Conservation (phyloP, 2,329 filamentous ascomycete species). For the Sodiomyces alkalinus region DNA sequence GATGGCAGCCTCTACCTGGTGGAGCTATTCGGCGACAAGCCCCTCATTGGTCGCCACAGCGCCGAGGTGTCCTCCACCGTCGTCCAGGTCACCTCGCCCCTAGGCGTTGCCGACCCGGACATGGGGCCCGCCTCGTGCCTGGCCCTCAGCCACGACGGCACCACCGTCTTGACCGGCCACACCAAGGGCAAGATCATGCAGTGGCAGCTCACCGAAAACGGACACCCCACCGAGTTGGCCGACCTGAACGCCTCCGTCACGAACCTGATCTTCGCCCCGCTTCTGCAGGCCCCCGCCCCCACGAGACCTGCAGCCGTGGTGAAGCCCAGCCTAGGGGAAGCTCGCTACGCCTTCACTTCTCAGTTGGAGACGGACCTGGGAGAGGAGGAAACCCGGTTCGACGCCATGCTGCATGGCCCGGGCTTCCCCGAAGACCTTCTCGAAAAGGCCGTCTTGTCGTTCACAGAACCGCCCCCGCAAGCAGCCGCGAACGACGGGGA, state of each 20-base stretch:
- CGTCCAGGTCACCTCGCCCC: conserved; percentile 37
- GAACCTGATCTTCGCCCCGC: conserved; percentile 60
- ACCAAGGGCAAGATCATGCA: conserved; percentile 59
- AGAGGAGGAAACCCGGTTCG: conserved; percentile 25
- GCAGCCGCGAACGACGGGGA: conserved; percentile 12
- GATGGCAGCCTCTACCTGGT: conserved; percentile 69
- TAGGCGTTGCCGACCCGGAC: conserved; percentile 44
- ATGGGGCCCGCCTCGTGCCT: conserved; percentile 53
- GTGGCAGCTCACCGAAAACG: conserved; percentile 65
- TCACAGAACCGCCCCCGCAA: conserved; percentile 18
- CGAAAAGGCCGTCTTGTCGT: conserved; percentile 32
- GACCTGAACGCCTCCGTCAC: conserved; percentile 72
- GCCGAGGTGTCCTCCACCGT: conserved; percentile 40
- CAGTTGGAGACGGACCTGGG: conserved; percentile 37
- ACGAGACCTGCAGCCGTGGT: conserved; percentile 47
- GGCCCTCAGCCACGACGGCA: conserved; percentile 68
- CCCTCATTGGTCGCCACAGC: conserved; percentile 36
- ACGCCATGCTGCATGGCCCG: conserved; percentile 25
- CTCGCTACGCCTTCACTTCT: conserved; percentile 49
- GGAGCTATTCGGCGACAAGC: conserved; percentile 49
- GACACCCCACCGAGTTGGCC: conserved; percentile 49
- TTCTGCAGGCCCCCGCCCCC: conserved; percentile 31
- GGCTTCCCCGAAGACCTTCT: conserved; percentile 32
- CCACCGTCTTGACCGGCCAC: conserved; percentile 67
- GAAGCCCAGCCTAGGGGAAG: conserved; percentile 61